These are phyloP conservation scores for Desmodesmus armatus DNA, from an alignment of 139 green algal species.

Conservation along the genomic window DNA sequence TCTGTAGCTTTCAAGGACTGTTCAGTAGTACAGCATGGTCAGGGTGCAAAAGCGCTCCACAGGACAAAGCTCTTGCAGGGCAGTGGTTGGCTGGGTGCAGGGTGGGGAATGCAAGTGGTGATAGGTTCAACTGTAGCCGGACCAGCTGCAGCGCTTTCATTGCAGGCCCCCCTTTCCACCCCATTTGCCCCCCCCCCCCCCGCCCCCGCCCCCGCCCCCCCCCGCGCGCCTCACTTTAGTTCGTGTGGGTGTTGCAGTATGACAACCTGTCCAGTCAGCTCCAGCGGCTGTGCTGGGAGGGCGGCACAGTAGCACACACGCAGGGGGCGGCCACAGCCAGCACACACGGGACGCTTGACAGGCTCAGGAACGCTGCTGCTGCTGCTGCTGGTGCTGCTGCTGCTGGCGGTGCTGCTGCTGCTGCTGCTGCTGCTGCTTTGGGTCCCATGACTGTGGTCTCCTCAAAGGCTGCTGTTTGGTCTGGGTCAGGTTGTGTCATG, in stretches of 20 bases:
- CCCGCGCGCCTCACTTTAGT: constrained; percentile 13
- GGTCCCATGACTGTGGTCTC: too few species aligned
- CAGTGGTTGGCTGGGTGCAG: background rate
- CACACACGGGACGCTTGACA: too few species aligned
- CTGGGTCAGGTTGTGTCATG: too few species aligned
- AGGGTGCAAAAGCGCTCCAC: background rate
- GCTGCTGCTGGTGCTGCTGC: too few species aligned
- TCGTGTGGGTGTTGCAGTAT: constrained; percentile 28
- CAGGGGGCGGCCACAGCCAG: background rate
- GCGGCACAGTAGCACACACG: constrained; percentile 20
- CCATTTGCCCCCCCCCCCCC: too few species aligned
- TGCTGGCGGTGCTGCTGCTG: too few species aligned
- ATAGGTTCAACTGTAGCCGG: background rate
- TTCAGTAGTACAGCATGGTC: background rate
- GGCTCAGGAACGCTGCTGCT: too few species aligned
- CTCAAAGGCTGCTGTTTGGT: too few species aligned
- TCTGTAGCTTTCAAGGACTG: background rate
- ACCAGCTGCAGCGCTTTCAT: background rate
- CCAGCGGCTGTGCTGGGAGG: background rate
- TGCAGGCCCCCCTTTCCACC: background rate
- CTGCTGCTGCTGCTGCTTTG: too few species aligned
- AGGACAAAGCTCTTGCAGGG: background rate
- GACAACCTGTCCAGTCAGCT: constrained; percentile 3
- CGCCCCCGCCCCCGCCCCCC: too few species aligned
- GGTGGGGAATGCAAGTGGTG: background rate